These are phyloP conservation scores for Avena sativa DNA, from an alignment of 176 grass and related monocot species.

Conservation along the genomic window DNA sequence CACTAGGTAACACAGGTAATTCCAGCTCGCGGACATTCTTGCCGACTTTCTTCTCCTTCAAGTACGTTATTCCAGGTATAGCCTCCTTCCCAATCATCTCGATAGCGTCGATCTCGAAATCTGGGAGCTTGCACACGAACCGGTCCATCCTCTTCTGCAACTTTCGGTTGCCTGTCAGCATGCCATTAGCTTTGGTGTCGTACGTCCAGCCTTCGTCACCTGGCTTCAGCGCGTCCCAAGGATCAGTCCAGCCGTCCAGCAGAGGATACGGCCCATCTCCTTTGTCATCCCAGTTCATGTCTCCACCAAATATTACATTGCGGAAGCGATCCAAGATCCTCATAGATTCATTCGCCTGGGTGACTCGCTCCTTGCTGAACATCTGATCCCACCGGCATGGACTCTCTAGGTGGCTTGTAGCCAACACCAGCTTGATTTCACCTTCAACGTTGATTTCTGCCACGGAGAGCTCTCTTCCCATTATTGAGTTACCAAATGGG, in stretches of 20 bases:
- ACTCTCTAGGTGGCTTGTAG: constrained; percentile 83
- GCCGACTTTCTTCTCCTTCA: constrained; percentile 72
- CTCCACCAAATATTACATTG: constrained; percentile 75
- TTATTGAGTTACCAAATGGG: constrained; percentile 64
- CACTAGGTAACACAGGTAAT: constrained; percentile 79
- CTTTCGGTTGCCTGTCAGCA: constrained; percentile 70
- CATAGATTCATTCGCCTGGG: constrained; percentile 68
- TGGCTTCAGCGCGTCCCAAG: constrained; percentile 70
- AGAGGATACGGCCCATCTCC: constrained; percentile 70
- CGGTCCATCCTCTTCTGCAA: constrained; percentile 77
- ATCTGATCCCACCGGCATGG: constrained; percentile 94
- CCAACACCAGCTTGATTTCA: constrained; percentile 48
- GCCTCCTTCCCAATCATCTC: constrained; percentile 84
- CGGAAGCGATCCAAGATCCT: constrained; percentile 42
- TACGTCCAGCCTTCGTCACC: constrained; percentile 81
- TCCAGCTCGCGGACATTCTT: constrained; percentile 51
- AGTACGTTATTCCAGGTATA: constrained; percentile 64
- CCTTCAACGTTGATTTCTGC: constrained; percentile 55
- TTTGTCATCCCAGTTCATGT: constrained; percentile 99
- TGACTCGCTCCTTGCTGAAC: constrained; percentile 69
- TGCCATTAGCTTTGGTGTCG: constrained; percentile 71
- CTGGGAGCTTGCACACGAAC: constrained; percentile 59
- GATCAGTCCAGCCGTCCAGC: constrained; percentile 66
- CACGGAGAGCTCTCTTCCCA: constrained; percentile 76
- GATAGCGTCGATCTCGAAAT: constrained; percentile 70